Evolutionary conservation across 371 early-diverging fungal genomes (phyloP).

Genomic region (Mortierella sp.): DNA sequence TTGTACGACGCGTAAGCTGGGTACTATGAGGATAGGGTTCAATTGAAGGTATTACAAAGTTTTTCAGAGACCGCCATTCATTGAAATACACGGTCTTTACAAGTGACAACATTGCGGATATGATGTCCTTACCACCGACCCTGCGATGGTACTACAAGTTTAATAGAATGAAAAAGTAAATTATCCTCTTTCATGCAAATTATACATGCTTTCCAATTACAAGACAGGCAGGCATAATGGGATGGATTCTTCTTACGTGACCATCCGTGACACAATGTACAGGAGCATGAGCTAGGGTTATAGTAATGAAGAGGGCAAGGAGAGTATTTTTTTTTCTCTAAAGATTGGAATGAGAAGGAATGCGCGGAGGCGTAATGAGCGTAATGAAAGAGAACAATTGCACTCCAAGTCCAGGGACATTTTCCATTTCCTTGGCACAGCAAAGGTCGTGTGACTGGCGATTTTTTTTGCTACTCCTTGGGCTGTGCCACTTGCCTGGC

Average conservation of each 20-base stretch:
- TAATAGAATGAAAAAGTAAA: neutral
- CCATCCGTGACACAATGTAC: slow-evolving; percentile 39
- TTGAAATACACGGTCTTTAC: neutral
- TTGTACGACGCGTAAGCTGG: slow-evolving; percentile 57
- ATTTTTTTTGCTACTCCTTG: too few species aligned
- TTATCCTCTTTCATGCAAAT: too few species aligned
- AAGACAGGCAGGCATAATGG: too few species aligned
- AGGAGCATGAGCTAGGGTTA: slow-evolving; percentile 21
- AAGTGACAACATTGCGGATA: neutral
- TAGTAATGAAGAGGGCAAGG: neutral
- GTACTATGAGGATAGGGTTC: slow-evolving; percentile 23
- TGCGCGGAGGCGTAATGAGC: neutral
- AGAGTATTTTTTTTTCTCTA: neutral
- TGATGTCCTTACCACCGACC: slow-evolving; percentile 30
- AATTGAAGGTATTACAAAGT: neutral
- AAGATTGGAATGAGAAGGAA: slow-evolving; percentile 5
- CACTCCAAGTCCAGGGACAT: too few species aligned
- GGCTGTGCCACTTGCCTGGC: too few species aligned
- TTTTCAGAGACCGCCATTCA: neutral
- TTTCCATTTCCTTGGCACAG: too few species aligned
- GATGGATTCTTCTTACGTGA: slow-evolving; percentile 17
- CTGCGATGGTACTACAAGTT: slow-evolving; percentile 32
- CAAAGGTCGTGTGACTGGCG: too few species aligned
- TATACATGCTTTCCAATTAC: neutral
- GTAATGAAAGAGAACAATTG: neutral